Percentiles rank a stretch among this genome's conserved stretches.
Conservation (phyloP, 345 rosid species). For the Gossypium australe region DNA sequence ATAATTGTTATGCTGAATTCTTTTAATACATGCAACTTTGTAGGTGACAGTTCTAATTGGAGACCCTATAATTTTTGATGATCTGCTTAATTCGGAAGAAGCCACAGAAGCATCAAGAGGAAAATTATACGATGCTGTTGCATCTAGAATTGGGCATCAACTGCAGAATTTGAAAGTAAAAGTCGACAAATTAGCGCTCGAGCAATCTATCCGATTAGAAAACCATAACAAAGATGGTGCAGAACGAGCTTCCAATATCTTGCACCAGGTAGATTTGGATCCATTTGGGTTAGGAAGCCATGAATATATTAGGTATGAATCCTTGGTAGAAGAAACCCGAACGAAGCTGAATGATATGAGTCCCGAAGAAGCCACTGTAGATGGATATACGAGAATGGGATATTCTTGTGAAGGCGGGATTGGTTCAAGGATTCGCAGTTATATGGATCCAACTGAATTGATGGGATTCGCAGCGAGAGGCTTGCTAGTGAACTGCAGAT, state of each 20-base stretch:
- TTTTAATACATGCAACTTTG: not conserved
- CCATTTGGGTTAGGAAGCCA: slow-evolving; percentile 43
- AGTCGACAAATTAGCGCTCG: slow-evolving; percentile 59
- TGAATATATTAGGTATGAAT: slow-evolving; percentile 7
- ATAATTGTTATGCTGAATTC: not conserved
- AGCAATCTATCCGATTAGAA: slow-evolving; percentile 32
- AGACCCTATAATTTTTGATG: slow-evolving; percentile 75
- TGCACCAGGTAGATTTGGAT: slow-evolving; percentile 55
- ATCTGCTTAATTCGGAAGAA: slow-evolving; percentile 46
- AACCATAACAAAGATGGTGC: slow-evolving; percentile 15
- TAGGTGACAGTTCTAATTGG: slow-evolving; percentile 91
- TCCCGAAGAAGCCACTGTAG: not conserved
- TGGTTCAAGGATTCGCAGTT: not conserved
- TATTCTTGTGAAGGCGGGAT: slow-evolving; percentile 20
- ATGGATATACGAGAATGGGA: slow-evolving; percentile 20
- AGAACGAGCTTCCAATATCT: slow-evolving; percentile 34
- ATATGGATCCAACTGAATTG: slow-evolving; percentile 31
- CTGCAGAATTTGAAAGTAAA: slow-evolving; percentile 49
- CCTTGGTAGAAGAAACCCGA: not conserved
- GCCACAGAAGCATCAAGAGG: slow-evolving; percentile 46
- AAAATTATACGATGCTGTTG: slow-evolving; percentile 74
- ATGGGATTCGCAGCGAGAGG: slow-evolving; percentile 83
- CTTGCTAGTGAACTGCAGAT: slow-evolving; percentile 34
- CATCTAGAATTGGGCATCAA: slow-evolving; percentile 68
- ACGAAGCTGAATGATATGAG: not conserved